Base-by-base conservation (phyloP, 805 yeast species). In the Metschnikowia henanensis region DNA sequence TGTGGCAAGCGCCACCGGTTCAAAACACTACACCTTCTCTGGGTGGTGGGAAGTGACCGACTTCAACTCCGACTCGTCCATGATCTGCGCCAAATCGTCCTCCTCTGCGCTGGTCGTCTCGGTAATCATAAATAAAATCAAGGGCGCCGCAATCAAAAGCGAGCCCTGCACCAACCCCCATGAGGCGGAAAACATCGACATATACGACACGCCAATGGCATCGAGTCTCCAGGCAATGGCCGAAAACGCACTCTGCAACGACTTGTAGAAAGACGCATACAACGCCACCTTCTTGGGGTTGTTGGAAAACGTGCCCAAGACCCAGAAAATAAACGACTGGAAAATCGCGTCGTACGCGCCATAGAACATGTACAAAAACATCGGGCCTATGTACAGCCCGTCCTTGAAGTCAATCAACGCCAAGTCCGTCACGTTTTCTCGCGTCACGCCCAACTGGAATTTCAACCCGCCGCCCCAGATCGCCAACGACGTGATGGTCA, bases 191-290 rank as follows among this genome's bases (percentile, higher is more conserved):
- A 77, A 79, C 58, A 76, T 56, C 30, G 56, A 55, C 54, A 65
- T 63, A 58, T 69, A 80, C 7, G 66, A 48, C 22, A 43, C 47
- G 10, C 55, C 60, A 28, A 65, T 46, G 23, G 78, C 73, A 55
- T 80, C 84, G 49, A 79, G 60, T 52, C 81, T 64, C 84, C 84
- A 81, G 12, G 73, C 75, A 36, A 81, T 67, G 19, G 81, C 85
- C 12, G 81, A 79, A 57, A 83, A 83, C 8, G 84, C 84, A 31
- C 81, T 73, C 63, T 81, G 86, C 46, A 81, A 60, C 45, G 82
- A 79, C 66, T 81, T 81, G 66, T 80, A 81, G 59, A 77, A 77
- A 31, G 84, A 84, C 16, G 82, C 81, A 53, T 77, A 76, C 46
- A 80, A 59, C 20, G 83, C 79, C 30, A 70, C 65, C 59, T 74